Conservation (phyloP, 2,329 filamentous ascomycete genomes). For the Pseudocercospora musae region DNA sequence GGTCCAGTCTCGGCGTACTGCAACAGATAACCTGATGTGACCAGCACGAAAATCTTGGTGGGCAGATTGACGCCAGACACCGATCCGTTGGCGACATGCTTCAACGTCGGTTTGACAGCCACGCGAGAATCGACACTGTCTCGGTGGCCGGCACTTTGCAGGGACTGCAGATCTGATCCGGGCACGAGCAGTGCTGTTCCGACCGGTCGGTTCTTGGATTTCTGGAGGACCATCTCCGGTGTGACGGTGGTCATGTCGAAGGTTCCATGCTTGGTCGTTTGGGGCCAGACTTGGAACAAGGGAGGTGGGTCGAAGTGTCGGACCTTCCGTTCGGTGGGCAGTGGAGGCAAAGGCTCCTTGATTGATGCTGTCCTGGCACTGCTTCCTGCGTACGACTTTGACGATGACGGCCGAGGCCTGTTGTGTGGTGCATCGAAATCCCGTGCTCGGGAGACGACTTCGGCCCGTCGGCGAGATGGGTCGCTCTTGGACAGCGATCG, state of each 20-base stretch:
- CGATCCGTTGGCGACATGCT: conserved; percentile 15
- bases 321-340: conserved; percentile 11
- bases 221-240: conserved; percentile 53
- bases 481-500: conserved; percentile 13
- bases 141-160: conserved; percentile 10
- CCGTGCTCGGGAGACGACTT: conserved; percentile 11
- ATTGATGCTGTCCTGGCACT: neutral
- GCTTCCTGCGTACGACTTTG: conserved; percentile 12
- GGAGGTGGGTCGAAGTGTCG: conserved; percentile 56
- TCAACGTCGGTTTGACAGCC: conserved; percentile 17
- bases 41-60: conserved; percentile 67
- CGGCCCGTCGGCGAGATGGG: conserved; percentile 3
- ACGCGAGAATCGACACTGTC: conserved; percentile 17
- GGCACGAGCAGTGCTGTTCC: conserved; percentile 13
- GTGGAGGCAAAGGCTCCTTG: conserved; percentile 11
- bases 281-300: conserved; percentile 82
- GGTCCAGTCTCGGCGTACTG: conserved; percentile 70
- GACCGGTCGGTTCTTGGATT: conserved; percentile 17
- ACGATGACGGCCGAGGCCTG: conserved; percentile 15
- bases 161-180: conserved; percentile 7
- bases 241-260: conserved; percentile 66
- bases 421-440: conserved; percentile 3
- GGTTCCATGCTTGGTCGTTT: conserved; percentile 71
- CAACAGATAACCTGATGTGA: conserved; percentile 67
- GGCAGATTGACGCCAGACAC: conserved; percentile 52